Conservation (phyloP, 177 flowering plant species). For the Tripterygium wilfordii region DNA sequence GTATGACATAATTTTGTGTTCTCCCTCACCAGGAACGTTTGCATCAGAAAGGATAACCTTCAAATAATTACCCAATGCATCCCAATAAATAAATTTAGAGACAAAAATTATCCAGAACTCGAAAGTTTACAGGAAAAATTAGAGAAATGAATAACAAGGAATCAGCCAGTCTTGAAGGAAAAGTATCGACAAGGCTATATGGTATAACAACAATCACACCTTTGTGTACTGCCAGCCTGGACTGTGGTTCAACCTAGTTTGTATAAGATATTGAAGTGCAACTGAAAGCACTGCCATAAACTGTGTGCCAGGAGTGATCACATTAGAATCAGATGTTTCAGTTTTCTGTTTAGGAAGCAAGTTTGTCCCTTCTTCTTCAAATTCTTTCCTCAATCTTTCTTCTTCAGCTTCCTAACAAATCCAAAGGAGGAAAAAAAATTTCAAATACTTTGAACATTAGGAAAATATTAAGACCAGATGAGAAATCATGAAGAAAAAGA, state of each 20-base stretch:
- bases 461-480: not conserved
- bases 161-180: conserved; percentile 30
- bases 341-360: conserved; percentile 53
- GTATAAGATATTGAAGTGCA: conserved; percentile 90
- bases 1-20: conserved; percentile 94
- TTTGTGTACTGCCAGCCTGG: conserved; percentile 72
- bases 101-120: conserved; percentile 55
- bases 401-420: conserved; percentile 80
- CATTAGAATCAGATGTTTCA: conserved; percentile 92
- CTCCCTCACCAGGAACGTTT: conserved; percentile 99
- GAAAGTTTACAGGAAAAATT: conserved; percentile 27
- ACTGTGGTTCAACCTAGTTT: conserved; percentile 58
- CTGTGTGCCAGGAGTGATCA: conserved; percentile 93
- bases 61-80: conserved; percentile 82
- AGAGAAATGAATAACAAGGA: conserved; percentile 49
- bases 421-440: not conserved
- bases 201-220: conserved; percentile 37
- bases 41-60: conserved; percentile 99
- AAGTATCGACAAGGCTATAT: not conserved
- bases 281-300: conserved; percentile 86
- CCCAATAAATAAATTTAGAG: conserved; percentile 68
- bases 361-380: conserved; percentile 48
- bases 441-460: not conserved
- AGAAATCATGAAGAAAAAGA: conserved; percentile 1
- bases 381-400: conserved; percentile 68